Conservation (phyloP, 257 asterid genomes). For the Buddleja alternifolia region DNA sequence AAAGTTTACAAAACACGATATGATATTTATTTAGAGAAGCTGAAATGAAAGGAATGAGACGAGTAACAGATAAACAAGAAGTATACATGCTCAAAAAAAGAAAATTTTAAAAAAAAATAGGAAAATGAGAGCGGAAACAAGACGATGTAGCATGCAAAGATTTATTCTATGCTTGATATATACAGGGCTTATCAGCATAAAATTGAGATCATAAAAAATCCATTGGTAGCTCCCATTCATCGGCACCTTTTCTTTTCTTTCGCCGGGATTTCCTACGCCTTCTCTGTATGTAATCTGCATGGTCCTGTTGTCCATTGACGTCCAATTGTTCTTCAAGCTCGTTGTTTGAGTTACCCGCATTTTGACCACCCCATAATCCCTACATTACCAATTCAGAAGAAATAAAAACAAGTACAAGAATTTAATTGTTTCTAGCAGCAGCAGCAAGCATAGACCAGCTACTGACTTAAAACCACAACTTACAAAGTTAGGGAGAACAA, state of each 20-base stretch:
- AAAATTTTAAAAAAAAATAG: no score
- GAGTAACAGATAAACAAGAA: no score
- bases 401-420: no score
- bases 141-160: neutral
- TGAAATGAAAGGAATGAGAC: no score
- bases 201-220: conserved; percentile 48
- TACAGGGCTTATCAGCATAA: conserved; percentile 10
- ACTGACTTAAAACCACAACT: neutral
- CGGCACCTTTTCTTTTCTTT: conserved; percentile 34
- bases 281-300: conserved; percentile 25
- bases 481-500: neutral
- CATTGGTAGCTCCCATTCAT: conserved; percentile 72
- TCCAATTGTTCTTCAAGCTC: conserved; percentile 38
- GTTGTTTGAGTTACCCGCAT: conserved; percentile 33
- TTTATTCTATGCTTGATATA: neutral
- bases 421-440: no score
- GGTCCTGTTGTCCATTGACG: neutral
- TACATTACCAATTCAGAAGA: conserved; percentile 22
- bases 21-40: no score
- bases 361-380: conserved; percentile 60
- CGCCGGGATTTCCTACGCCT: conserved; percentile 28
- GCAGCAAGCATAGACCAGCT: neutral
- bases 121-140: no score
- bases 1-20: no score
- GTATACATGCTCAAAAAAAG: neutral